Evolutionary conservation across 2,329 filamentous ascomycete species (phyloP).

Genomic region (Periglandula ipomoeae): DNA sequence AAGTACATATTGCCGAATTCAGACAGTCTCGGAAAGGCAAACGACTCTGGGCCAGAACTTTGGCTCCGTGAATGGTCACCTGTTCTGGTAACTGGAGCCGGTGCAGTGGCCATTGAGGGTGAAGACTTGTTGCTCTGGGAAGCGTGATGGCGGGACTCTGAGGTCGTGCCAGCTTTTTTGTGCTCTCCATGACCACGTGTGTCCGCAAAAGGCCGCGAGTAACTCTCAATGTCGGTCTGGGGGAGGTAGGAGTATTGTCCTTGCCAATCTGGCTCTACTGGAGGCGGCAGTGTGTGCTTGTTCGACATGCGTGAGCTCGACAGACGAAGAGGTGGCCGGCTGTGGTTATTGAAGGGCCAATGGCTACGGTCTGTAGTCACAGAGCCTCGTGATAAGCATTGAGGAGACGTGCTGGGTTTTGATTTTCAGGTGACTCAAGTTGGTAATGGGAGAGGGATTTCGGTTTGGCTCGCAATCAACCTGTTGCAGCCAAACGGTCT

Average conservation of each 20-base stretch:
- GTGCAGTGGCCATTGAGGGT: not conserved
- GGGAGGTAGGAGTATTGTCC: conserved; percentile 43
- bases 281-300: conserved; percentile 40
- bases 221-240: conserved; percentile 34
- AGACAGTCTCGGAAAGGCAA: not conserved
- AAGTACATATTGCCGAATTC: conserved; percentile 1
- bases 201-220: conserved; percentile 35
- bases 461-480: not conserved
- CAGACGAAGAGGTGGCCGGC: conserved; percentile 34
- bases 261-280: conserved; percentile 48
- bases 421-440: not conserved
- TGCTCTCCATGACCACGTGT: not conserved
- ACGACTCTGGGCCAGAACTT: not conserved
- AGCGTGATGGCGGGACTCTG: not conserved
- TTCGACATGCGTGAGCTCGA: conserved; percentile 49
- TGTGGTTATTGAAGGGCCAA: conserved; percentile 46
- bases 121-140: not conserved
- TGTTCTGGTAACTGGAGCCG: not conserved
- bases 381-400: conserved; percentile 8
- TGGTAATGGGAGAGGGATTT: not conserved
- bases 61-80: not conserved
- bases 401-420: not conserved
- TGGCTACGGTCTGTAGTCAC: conserved; percentile 37
- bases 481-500: not conserved
- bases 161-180: not conserved